These are phyloP conservation scores for Xylaria sp. DNA, from an alignment of 2,329 filamentous ascomycete species.

Conservation along the genomic window DNA sequence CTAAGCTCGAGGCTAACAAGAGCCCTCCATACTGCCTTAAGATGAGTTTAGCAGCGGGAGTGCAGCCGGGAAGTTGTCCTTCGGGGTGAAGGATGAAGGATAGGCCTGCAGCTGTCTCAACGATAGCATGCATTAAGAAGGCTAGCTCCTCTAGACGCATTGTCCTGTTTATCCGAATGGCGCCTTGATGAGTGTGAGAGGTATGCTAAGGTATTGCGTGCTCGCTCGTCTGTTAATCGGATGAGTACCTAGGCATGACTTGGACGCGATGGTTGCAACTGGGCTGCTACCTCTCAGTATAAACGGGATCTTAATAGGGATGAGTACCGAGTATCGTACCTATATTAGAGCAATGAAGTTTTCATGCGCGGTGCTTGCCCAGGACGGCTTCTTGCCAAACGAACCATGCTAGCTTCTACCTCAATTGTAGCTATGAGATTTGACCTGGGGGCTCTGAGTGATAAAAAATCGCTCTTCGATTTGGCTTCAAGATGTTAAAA, in stretches of 20 bases:
- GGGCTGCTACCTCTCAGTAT: not conserved
- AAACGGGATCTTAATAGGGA: not conserved
- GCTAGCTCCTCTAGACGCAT: constrained; percentile 47
- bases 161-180: not conserved
- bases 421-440: no score
- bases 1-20: constrained; percentile 58
- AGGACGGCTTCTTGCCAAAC: no score
- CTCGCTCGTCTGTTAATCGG: not conserved
- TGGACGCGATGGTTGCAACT: not conserved
- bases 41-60: constrained; percentile 55
- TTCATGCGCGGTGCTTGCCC: no score
- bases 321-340: not conserved
- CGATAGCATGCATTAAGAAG: constrained; percentile 53
- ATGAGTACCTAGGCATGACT: not conserved
- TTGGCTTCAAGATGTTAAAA: not conserved
- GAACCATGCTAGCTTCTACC: no score
- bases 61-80: constrained; percentile 57
- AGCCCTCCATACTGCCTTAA: constrained; percentile 61
- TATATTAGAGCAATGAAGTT: not conserved
- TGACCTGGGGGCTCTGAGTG: no score
- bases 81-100: constrained; percentile 59
- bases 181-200: not conserved
- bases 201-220: not conserved
- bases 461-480: no score
- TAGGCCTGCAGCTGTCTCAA: constrained; percentile 58